Base-by-base conservation (phyloP, 306 rosid species). In the Rosa lucieae region DNA sequence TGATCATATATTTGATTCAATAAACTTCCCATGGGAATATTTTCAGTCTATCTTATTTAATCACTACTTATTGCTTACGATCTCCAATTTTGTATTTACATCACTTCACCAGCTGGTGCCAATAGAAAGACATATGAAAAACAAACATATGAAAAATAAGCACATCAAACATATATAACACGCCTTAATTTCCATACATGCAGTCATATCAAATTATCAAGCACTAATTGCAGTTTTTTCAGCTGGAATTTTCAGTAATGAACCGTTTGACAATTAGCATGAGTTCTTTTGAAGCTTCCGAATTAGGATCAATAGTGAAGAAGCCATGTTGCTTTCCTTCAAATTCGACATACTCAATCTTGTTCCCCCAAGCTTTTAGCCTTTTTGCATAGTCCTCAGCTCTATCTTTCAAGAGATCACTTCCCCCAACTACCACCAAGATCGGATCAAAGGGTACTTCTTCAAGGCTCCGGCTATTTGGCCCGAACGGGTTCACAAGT, bases 311-410 rank as follows among this genome's bases (percentile, higher is more conserved):
- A 65, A 92, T 49, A 48, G 97, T 88, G 86, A 94, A 90, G 88
- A 94, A 94, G 1, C 96, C 98, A 72, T 94, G 98, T 52, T 90
- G 97, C 52, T 84, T 67, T 67, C 96, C 97, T 81, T 89, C 90
- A 84, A 92, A 94, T 76, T 89, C 93, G 7, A 79, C 89, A 68
- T 88, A 89, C 75, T 86, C 90, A 10, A 92, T 52, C 70, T 86
- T 75, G 62, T 92, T 90, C 29, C 97, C 94, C 92, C 87, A 87
- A 18, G 61, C 26, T 78, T 86, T 82, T 47, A 94, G 91, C 78
- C 78, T 89, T n/a, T 2, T 83, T 61, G 91, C 92, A 79, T 92
- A 92, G 9, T 88, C 91, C 76, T 81, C 78, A 59, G 51, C 88
- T 80, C 97, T 79, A 53, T 94, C 98, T 89, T 80, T 88, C 73